These are phyloP conservation scores for Aspergillus panamensis DNA, from an alignment of 495 filamentous ascomycete genomes.

Conservation along the genomic window DNA sequence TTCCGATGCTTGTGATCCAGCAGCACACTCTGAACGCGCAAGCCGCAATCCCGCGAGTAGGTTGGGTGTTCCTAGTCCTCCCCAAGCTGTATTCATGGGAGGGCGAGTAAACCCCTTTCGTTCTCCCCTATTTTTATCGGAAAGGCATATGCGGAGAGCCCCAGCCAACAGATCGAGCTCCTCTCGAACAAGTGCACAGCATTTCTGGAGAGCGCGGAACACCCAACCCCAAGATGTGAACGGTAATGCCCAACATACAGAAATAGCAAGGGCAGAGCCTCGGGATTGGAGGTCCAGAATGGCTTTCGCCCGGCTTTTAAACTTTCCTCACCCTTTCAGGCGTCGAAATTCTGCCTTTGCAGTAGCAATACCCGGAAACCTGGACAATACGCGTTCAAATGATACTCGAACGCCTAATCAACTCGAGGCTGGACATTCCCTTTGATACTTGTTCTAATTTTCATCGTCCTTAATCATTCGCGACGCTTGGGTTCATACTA, in stretches of 20 bases:
- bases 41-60: constrained; percentile 24
- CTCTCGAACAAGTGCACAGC: background rate
- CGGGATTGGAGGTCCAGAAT: background rate
- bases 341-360: background rate
- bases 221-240: background rate
- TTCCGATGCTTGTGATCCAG: constrained; percentile 23
- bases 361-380: background rate
- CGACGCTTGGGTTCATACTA: background rate
- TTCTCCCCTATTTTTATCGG: background rate
- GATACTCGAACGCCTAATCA: constrained; percentile 29
- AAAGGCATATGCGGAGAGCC: constrained; percentile 1
- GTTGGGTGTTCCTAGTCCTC: constrained; percentile 16
- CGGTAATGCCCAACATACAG: background rate
- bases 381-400: background rate
- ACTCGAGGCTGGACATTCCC: constrained; percentile 30
- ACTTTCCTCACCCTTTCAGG: constrained; percentile 1
- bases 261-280: background rate
- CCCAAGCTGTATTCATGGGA: constrained; percentile 26
- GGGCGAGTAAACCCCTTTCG: constrained; percentile 23
- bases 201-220: constrained; percentile 6
- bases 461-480: background rate
- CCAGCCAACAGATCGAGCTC: background rate
- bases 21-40: constrained; percentile 28
- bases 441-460: constrained; percentile 2
- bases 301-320: background rate